Conservation (phyloP, 345 rosid genomes). For the Acer negundo region DNA sequence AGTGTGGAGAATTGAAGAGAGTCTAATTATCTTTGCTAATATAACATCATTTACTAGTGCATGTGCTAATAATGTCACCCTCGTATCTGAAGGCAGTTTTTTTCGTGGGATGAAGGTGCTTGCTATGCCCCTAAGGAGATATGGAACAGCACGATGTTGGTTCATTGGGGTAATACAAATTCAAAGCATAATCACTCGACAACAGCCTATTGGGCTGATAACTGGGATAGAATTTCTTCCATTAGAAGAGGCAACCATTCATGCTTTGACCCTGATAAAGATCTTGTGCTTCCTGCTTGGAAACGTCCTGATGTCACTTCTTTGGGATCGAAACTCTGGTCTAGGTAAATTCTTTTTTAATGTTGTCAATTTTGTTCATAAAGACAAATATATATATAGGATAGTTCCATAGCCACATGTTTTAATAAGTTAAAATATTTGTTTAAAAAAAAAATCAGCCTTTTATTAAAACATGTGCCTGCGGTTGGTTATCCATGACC, state of each 20-base stretch:
- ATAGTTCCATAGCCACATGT: no score
- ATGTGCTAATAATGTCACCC: conserved; percentile 36
- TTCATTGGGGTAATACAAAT: conserved; percentile 99
- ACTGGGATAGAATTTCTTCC: conserved; percentile 75
- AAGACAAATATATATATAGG: no score
- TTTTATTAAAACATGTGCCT: no score
- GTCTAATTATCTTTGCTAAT: conserved; percentile 2
- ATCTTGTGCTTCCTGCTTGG: conserved; percentile 99
- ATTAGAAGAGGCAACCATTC: conserved; percentile 86
- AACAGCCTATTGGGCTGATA: conserved; percentile 90
- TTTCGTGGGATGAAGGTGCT: conserved; percentile 99
- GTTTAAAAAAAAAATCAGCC: no score
- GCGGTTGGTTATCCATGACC: no score
- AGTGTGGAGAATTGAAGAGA: background rate
- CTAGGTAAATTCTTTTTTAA: conserved; percentile 41
- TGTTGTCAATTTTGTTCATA: background rate
- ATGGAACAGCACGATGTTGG: conserved; percentile 98
- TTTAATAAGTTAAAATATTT: no score
- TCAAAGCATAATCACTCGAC: conserved; percentile 92
- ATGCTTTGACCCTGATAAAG: conserved; percentile 94
- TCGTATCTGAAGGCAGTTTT: conserved; percentile 68
- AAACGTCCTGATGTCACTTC: conserved; percentile 70
- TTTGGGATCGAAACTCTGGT: conserved; percentile 66
- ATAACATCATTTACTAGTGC: conserved; percentile 3
- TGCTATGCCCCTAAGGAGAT: conserved; percentile 99